Conservation (phyloP, 2,329 filamentous ascomycete genomes). For the Nothophoma quercina region DNA sequence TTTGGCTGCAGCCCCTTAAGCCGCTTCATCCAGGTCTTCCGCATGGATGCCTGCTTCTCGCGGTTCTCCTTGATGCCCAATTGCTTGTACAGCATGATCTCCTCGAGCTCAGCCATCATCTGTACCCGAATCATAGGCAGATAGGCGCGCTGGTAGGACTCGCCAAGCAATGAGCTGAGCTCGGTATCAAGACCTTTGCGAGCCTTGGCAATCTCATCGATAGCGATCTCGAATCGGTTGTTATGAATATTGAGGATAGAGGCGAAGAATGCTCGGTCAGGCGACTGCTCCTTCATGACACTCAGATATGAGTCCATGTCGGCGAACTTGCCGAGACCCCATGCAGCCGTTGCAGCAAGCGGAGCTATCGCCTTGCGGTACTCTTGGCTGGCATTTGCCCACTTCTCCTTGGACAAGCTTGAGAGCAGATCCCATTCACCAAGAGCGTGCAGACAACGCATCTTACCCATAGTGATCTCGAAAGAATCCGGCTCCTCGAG, state of each 20-base stretch:
- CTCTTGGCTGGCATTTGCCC: slow-evolving; percentile 87
- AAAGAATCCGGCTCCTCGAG: slow-evolving; percentile 75
- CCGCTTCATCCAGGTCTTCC: slow-evolving; percentile 93
- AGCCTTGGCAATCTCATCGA: slow-evolving; percentile 88
- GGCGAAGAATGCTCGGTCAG: slow-evolving; percentile 96
- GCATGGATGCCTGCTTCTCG: slow-evolving; percentile 89
- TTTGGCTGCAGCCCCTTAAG: slow-evolving; percentile 95
- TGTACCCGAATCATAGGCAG: slow-evolving; percentile 97
- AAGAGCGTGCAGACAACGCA: slow-evolving; percentile 95
- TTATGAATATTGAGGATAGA: slow-evolving; percentile 94
- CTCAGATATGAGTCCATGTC: slow-evolving; percentile 97
- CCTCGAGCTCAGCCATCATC: slow-evolving; percentile 98
- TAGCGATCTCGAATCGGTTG: slow-evolving; percentile 92
- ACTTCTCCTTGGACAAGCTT: slow-evolving; percentile 87
- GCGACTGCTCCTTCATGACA: slow-evolving; percentile 92
- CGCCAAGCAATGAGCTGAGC: slow-evolving; percentile 92
- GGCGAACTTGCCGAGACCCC: slow-evolving; percentile 96
- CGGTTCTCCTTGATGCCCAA: slow-evolving; percentile 69
- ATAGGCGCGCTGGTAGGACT: slow-evolving; percentile 97
- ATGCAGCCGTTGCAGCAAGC: slow-evolving; percentile 92
- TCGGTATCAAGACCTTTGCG: slow-evolving; percentile 95
- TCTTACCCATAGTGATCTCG: slow-evolving; percentile 98
- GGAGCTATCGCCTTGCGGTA: slow-evolving; percentile 91
- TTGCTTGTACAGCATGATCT: slow-evolving; percentile 98
- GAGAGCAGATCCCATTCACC: slow-evolving; percentile 97